phyloP scores from a whole-genome alignment of 306 rosid species.

The Castanea sativa region DNA sequence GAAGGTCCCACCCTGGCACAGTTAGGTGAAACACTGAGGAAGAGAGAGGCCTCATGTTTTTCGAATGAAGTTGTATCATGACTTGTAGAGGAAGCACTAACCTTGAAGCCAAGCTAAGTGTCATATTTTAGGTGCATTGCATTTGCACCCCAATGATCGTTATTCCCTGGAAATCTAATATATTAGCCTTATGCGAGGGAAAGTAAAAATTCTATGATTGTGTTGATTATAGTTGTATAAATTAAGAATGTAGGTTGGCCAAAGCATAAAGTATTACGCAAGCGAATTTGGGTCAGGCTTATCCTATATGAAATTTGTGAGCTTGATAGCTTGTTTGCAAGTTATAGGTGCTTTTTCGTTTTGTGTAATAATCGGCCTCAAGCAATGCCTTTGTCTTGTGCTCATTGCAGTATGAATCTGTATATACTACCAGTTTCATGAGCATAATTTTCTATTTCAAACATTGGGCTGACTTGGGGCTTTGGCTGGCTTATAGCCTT shows the following conservation, averaged over 20 bases:
- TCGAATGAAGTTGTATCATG: neutral
- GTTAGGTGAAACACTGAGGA: neutral
- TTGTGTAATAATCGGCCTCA: no score
- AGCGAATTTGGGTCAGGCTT: neutral
- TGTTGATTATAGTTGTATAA: neutral
- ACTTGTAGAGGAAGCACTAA: neutral
- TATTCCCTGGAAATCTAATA: neutral
- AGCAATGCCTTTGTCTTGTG: no score
- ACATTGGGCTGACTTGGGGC: no score
- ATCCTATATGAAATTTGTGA: neutral
- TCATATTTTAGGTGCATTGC: neutral
- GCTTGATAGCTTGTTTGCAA: no score
- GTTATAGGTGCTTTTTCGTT: no score
- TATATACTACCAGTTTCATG: no score
- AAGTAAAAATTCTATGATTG: no score
- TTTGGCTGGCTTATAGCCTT: no score
- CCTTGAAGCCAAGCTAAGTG: neutral
- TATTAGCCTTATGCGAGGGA: no score
- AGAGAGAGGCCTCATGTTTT: neutral
- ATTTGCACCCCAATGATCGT: neutral
- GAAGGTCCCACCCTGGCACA: constrained; percentile 16
- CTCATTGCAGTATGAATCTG: no score
- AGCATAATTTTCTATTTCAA: no score
- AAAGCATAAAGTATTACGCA: neutral
- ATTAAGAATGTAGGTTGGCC: neutral